Evolutionary conservation across 1,139 yeast genomes (phyloP).

Genomic region (Suhomyces guaymorum): DNA sequence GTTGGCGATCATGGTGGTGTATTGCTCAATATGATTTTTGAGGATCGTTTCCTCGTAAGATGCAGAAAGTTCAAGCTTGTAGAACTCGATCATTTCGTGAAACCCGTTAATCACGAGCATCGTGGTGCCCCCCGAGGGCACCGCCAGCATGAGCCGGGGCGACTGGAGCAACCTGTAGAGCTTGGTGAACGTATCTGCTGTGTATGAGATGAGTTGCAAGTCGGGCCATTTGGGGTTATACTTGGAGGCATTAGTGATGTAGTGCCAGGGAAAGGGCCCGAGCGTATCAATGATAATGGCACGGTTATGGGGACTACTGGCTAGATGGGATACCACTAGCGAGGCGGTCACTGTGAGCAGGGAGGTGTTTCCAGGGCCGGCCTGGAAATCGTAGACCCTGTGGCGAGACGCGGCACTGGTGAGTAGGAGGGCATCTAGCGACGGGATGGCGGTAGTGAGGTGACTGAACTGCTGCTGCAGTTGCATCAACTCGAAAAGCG

Average conservation of each 20-base stretch:
- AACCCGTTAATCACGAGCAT: constrained; percentile 34
- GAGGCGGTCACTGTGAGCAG: constrained; percentile 25
- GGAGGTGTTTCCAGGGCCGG: constrained; percentile 35
- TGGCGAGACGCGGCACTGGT: constrained; percentile 14
- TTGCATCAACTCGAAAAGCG: constrained; percentile 23
- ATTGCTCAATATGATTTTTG: constrained; percentile 34
- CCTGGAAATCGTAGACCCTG: constrained; percentile 39
- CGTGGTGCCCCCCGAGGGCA: constrained; percentile 11
- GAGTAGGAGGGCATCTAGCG: constrained; percentile 27
- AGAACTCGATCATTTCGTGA: constrained; percentile 40
- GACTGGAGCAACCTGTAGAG: constrained; percentile 22
- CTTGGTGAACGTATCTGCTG: constrained; percentile 32
- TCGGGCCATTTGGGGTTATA: constrained; percentile 24
- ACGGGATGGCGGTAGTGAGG: constrained; percentile 29
- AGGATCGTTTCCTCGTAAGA: constrained; percentile 38
- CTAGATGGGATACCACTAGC: constrained; percentile 33
- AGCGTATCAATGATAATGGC: constrained; percentile 36
- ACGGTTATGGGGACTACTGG: constrained; percentile 10
- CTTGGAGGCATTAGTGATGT: constrained; percentile 20
- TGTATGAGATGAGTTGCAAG: constrained; percentile 18
- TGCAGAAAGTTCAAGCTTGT: constrained; percentile 36
- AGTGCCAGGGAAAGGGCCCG: constrained; percentile 31
- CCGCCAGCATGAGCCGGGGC: constrained; percentile 5
- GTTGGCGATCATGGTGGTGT: constrained; percentile 24
- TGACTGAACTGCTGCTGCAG: constrained; percentile 23